Base-by-base conservation (phyloP, 2,329 filamentous ascomycete genomes). In the Corniculantispora saksenae region DNA sequence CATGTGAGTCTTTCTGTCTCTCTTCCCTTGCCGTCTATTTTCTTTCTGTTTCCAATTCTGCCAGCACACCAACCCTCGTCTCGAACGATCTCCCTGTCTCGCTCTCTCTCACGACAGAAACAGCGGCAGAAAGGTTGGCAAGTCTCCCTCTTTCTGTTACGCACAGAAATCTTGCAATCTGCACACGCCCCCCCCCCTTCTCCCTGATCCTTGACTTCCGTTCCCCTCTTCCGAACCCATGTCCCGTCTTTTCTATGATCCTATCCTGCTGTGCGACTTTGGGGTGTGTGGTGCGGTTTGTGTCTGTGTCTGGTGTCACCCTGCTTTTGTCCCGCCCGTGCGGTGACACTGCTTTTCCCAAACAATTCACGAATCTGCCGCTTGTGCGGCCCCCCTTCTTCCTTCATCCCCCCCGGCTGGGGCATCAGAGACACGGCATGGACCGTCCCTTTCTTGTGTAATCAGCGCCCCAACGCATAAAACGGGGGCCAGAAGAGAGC, bases 1-100 rank as follows among this genome's bases (percentile, higher is more conserved):
- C 76, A 91, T 97, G 90, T 95, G 80, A 74, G 86, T 79, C 32
- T 21, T 45, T 2, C 40, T 5, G 15, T 27, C 8, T 1, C 25
- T 50, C 25, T 12, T 60, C 23, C 13, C 19, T 3, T 32, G n/a
- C n/a, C 45, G 25, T 32, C 25, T 13, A 3, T 3, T 35, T 17
- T n/a, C 32, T 47, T 19, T 32, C 25, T 51, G 4, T 38, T 21
- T 40, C 35, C 8, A 6, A 10, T 13, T 43, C 38, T 43, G 38
- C 32, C 32, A 32, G 32, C 32, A 10, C 32, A 32, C 10, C 32
- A 10, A 10, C 32, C 27, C 21, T 32, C 17, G 8, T 7, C 9
- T 35, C 23, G 10, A 6, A 32, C 27, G n/a, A n/a, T 32, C 25
- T 51, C 10, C 25, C 25, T 40, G n/a, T 8, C 9, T 13, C 17